A percentile compares a stretch with the other conserved stretches of the same genome.
phyloP scores from a whole-genome alignment of 352 stramenopile species.

The Globisporangium apiculatum region DNA sequence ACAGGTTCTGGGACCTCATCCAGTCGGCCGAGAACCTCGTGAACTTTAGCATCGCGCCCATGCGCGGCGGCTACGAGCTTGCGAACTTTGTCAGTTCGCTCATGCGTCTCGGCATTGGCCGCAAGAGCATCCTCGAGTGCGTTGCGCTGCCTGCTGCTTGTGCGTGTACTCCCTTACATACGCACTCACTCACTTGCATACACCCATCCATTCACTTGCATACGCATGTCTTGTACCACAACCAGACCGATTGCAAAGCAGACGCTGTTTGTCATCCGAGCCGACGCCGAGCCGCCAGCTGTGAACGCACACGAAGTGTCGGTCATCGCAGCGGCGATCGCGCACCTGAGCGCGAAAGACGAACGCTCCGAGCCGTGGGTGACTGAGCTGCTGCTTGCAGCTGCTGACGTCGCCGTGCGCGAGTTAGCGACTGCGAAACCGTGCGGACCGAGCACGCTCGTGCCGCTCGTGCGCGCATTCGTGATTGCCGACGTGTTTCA shows the following conservation, averaged over 20 bases:
- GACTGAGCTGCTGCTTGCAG: conserved; percentile 27
- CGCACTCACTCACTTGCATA: neutral
- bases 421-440: conserved; percentile 15
- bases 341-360: conserved; percentile 44
- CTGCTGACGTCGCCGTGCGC: conserved; percentile 28
- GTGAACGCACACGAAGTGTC: conserved; percentile 39
- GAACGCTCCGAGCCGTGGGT: conserved; percentile 45
- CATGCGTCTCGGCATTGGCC: conserved; percentile 49
- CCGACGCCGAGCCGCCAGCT: conserved; percentile 9
- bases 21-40: conserved; percentile 53
- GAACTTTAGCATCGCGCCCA: conserved; percentile 52
- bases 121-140: conserved; percentile 50
- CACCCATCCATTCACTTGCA: too few relatives aligned
- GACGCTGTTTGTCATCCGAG: conserved; percentile 27
- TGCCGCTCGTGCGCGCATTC: conserved; percentile 44
- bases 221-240: too few relatives aligned
- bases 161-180: neutral
- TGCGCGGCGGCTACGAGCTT: conserved; percentile 36
- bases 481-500: conserved; percentile 50
- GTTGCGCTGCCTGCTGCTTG: conserved; percentile 7
- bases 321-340: conserved; percentile 37
- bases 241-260: conserved; percentile 43
- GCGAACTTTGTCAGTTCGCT: conserved; percentile 36
- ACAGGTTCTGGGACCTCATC: conserved; percentile 64
- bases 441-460: conserved; percentile 20